Conservation (phyloP, 371 early-diverging fungal genomes). For the Rhizopus arrhizus region DNA sequence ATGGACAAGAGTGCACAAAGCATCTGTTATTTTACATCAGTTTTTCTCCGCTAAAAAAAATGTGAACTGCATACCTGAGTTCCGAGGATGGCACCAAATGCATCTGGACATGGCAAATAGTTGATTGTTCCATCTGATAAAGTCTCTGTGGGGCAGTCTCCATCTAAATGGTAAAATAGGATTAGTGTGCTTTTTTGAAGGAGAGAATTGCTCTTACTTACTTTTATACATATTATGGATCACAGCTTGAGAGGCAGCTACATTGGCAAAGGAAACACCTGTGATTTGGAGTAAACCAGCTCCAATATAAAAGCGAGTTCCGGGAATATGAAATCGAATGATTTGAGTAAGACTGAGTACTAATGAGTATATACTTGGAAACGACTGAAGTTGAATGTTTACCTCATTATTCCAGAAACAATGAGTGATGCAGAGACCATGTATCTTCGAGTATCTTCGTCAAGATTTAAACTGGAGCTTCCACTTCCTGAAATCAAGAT, state of each 20-base stretch:
- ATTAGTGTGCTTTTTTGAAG: not conserved
- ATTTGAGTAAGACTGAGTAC: conserved; percentile 38
- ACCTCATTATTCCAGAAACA: conserved; percentile 25
- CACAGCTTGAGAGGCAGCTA: conserved; percentile 25
- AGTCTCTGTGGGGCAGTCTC: conserved; percentile 39
- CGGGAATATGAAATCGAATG: conserved; percentile 43
- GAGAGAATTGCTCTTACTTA: not conserved
- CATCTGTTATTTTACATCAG: conserved; percentile 28
- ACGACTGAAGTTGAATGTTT: not conserved
- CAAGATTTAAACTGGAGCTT: conserved; percentile 41
- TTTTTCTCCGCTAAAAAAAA: not conserved
- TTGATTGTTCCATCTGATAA: conserved; percentile 41
- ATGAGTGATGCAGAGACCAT: conserved; percentile 51
- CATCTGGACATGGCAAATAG: conserved; percentile 53
- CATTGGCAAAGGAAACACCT: conserved; percentile 27
- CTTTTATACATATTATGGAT: conserved; percentile 43
- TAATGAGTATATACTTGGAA: not conserved
- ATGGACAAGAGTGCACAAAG: conserved; percentile 52
- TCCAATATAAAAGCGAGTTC: conserved; percentile 43
- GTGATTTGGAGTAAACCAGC: conserved; percentile 39
- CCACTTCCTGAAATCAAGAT: conserved; percentile 47
- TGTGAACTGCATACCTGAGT: conserved; percentile 37
- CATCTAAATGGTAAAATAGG: conserved; percentile 8
- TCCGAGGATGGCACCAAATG: conserved; percentile 59
- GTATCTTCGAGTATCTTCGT: conserved; percentile 38